phyloP scores from a whole-genome alignment of 1,139 yeast species.

The Candida sp. region DNA sequence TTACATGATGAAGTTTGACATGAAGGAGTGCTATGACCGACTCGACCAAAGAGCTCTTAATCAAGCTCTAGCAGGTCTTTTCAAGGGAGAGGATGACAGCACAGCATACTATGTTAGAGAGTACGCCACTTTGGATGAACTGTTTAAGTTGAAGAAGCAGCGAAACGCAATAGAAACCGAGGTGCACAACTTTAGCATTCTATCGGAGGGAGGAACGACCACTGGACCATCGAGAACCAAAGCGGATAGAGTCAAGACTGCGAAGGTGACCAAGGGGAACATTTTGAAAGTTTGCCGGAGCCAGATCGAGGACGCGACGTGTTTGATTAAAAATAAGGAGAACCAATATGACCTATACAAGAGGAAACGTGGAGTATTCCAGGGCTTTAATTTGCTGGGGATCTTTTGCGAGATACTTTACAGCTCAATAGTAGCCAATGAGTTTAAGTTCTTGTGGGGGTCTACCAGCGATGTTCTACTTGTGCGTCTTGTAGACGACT shows the following conservation, averaged over 20 bases:
- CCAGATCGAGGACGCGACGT: constrained; percentile 29
- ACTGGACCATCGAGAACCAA: constrained; percentile 3
- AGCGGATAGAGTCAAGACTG: constrained; percentile 32
- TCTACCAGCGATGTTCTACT: constrained; percentile 34
- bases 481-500: constrained; percentile 85
- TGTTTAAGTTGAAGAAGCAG: constrained; percentile 8
- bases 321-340: constrained; percentile 13
- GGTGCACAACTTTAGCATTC: constrained; percentile 9
- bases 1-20: constrained; percentile 74
- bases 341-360: constrained; percentile 20
- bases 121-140: constrained; percentile 11
- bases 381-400: constrained; percentile 84
- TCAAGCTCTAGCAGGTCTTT: constrained; percentile 28
- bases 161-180: constrained; percentile 13
- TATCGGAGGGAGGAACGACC: neutral
- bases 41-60: constrained; percentile 58
- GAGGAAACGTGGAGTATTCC: constrained; percentile 77
- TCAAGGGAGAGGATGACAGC: constrained; percentile 22
- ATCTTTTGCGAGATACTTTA: constrained; percentile 78
- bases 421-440: constrained; percentile 59
- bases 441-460: constrained; percentile 32
- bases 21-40: constrained; percentile 79
- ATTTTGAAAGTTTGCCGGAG: constrained; percentile 25
- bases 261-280: constrained; percentile 25
- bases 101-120: constrained; percentile 17